Conservation (phyloP, 371 early-diverging fungal genomes). For the Mucor saturninus region DNA sequence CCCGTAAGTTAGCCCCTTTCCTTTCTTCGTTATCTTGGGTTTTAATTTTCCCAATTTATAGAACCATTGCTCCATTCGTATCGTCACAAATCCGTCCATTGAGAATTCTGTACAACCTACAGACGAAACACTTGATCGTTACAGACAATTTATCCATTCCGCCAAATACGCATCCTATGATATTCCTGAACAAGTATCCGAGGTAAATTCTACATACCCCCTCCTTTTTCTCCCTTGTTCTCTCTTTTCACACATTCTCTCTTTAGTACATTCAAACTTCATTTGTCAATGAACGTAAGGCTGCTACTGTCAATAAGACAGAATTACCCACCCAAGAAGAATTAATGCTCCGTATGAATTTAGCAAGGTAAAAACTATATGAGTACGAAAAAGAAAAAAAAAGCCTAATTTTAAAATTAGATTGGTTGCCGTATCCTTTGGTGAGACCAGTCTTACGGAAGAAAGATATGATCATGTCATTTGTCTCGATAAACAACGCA, state of each 20-base stretch:
- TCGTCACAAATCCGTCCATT: slow-evolving; percentile 14
- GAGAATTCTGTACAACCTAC: slow-evolving; percentile 17
- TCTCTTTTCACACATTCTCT: background rate
- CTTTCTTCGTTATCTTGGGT: background rate
- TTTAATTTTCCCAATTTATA: slow-evolving; percentile 13
- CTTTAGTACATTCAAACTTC: slow-evolving; percentile 58
- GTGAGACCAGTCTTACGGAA: slow-evolving; percentile 35
- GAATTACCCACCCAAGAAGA: slow-evolving; percentile 51
- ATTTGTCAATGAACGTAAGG: slow-evolving; percentile 60
- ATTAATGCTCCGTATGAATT: slow-evolving; percentile 49
- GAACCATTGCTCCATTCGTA: slow-evolving; percentile 52
- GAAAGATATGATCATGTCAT: slow-evolving; percentile 46
- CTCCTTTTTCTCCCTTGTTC: too few relatives aligned
- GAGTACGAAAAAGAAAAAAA: background rate
- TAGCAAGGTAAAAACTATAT: slow-evolving; percentile 22
- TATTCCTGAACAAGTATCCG: slow-evolving; percentile 58
- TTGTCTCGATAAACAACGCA: slow-evolving; percentile 34
- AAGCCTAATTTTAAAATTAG: slow-evolving; percentile 13
- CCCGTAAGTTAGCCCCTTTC: slow-evolving; percentile 48
- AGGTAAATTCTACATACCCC: slow-evolving; percentile 35
- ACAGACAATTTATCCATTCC: slow-evolving; percentile 56
- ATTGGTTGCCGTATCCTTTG: slow-evolving; percentile 48
- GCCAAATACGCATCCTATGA: slow-evolving; percentile 50
- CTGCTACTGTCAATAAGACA: slow-evolving; percentile 38
- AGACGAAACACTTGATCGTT: slow-evolving; percentile 43